These are phyloP conservation scores for Cercophora scortea DNA, from an alignment of 495 filamentous ascomycete genomes.

Conservation along the genomic window DNA sequence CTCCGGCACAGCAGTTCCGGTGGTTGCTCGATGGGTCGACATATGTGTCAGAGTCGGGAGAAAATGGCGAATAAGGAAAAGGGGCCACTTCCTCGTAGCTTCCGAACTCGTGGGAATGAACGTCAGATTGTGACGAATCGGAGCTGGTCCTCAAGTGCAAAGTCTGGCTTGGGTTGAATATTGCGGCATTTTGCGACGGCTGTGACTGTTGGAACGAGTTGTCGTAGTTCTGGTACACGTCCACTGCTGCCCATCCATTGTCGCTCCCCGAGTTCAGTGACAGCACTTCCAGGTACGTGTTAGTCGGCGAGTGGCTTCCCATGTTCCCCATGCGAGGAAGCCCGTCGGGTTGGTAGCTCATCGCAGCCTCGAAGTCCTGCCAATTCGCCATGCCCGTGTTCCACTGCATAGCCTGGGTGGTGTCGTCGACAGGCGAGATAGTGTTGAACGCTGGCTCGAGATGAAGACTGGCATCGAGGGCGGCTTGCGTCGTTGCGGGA, in stretches of 20 bases:
- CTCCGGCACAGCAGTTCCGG: constrained; percentile 41
- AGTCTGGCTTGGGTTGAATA: constrained; percentile 81
- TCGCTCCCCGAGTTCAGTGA: constrained; percentile 75
- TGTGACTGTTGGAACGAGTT: constrained; percentile 36
- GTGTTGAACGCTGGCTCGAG: constrained; percentile 55
- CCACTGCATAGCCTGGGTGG: constrained; percentile 51
- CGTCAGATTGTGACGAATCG: constrained; percentile 72
- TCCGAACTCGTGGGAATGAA: constrained; percentile 53
- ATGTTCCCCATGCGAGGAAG: constrained; percentile 48
- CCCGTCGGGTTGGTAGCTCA: constrained; percentile 45
- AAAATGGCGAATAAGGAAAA: constrained; percentile 57
- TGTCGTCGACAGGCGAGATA: constrained; percentile 52
- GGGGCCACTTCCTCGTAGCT: constrained; percentile 79
- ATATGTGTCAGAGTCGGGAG: constrained; percentile 57
- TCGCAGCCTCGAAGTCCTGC: constrained; percentile 61
- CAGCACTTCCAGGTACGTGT: constrained; percentile 73
- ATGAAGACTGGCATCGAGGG: constrained; percentile 55
- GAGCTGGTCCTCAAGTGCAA: constrained; percentile 79
- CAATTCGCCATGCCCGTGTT: constrained; percentile 52
- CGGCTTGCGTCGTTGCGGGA: constrained; percentile 57
- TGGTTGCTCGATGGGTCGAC: constrained; percentile 38
- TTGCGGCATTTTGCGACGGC: constrained; percentile 48
- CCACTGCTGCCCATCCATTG: constrained; percentile 73
- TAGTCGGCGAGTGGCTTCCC: constrained; percentile 74
- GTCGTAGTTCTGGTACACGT: constrained; percentile 45